Evolutionary conservation across 2,329 filamentous ascomycete species (phyloP).

Genomic region (Cryphonectria carpinicola): DNA sequence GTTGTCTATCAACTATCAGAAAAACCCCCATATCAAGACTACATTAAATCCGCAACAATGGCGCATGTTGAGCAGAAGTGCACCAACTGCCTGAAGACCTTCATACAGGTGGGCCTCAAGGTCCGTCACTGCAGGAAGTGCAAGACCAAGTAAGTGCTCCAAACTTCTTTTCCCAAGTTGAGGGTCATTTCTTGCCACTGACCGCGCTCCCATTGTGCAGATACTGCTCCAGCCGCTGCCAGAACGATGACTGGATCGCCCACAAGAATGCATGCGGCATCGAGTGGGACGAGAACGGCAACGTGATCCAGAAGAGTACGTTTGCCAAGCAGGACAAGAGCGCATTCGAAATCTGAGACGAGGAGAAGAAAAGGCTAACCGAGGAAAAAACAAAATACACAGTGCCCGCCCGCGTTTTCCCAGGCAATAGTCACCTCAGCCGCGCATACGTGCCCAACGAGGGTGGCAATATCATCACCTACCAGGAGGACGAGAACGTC

Average conservation of each 20-base stretch:
- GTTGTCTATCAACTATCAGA: not conserved
- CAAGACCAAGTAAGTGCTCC: not conserved
- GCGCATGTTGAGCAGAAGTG: not conserved
- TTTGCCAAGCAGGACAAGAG: not conserved
- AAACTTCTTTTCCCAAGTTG: not conserved
- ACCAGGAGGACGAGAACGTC: not conserved
- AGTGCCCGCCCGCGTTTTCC: slow-evolving; percentile 5
- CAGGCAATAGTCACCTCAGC: slow-evolving; percentile 3
- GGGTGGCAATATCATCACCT: not conserved
- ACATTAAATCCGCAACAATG: not conserved
- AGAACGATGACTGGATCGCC: not conserved
- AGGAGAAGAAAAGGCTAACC: not conserved
- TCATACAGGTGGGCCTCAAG: not conserved
- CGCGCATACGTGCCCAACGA: not conserved
- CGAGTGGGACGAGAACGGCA: slow-evolving; percentile 1
- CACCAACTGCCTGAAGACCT: not conserved
- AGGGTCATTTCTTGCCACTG: not conserved
- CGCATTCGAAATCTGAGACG: not conserved
- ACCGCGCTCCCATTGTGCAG: not conserved
- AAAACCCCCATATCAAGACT: not conserved
- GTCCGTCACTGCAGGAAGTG: not conserved
- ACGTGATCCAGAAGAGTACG: slow-evolving; percentile 5
- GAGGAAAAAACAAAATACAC: not conserved
- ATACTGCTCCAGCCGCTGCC: not conserved
- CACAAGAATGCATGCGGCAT: slow-evolving; percentile 1